Evolutionary conservation across 2,329 filamentous ascomycete species (phyloP).

Genomic region (Pleurostoma richardsiae): DNA sequence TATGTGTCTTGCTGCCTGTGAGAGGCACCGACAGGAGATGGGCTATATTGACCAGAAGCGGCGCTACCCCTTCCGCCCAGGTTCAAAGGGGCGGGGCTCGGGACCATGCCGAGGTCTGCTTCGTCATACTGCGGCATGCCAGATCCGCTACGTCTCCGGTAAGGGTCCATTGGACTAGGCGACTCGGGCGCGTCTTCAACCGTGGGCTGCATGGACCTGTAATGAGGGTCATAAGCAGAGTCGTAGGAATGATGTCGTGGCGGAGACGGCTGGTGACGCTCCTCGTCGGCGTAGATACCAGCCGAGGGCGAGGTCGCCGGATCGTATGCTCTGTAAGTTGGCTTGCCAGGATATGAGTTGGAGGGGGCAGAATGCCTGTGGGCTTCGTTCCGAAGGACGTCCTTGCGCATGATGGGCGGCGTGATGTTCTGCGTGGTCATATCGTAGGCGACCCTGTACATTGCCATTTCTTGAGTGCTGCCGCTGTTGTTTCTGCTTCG

Average conservation of each 20-base stretch:
- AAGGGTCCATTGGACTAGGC: slow-evolving; percentile 21
- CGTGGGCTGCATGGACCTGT: slow-evolving; percentile 53
- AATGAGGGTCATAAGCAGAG: slow-evolving; percentile 35
- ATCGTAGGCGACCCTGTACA: slow-evolving; percentile 34
- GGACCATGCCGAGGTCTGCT: slow-evolving; percentile 29
- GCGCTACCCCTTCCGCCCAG: slow-evolving; percentile 29
- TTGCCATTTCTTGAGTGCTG: slow-evolving; percentile 30
- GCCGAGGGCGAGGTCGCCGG: slow-evolving; percentile 30
- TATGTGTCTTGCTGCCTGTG: slow-evolving; percentile 21
- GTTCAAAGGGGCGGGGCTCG: slow-evolving; percentile 39
- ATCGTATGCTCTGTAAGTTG: slow-evolving; percentile 47
- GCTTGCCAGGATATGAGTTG: slow-evolving; percentile 45
- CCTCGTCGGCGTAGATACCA: slow-evolving; percentile 24
- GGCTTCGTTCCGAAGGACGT: slow-evolving; percentile 52
- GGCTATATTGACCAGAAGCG: slow-evolving; percentile 17
- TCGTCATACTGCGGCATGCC: slow-evolving; percentile 18
- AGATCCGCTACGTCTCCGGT: slow-evolving; percentile 15
- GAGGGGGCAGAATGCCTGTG: slow-evolving; percentile 45
- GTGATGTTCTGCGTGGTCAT: slow-evolving; percentile 33
- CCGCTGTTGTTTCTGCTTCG: slow-evolving; percentile 41
- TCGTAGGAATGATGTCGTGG: slow-evolving; percentile 49
- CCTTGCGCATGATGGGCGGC: slow-evolving; percentile 48
- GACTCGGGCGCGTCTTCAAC: slow-evolving; percentile 61
- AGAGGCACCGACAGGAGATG: slow-evolving; percentile 8
- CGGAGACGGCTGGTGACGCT: slow-evolving; percentile 22